phyloP scores from a whole-genome alignment of 1,139 yeast species.

The Yamadazyma dushanensis region DNA sequence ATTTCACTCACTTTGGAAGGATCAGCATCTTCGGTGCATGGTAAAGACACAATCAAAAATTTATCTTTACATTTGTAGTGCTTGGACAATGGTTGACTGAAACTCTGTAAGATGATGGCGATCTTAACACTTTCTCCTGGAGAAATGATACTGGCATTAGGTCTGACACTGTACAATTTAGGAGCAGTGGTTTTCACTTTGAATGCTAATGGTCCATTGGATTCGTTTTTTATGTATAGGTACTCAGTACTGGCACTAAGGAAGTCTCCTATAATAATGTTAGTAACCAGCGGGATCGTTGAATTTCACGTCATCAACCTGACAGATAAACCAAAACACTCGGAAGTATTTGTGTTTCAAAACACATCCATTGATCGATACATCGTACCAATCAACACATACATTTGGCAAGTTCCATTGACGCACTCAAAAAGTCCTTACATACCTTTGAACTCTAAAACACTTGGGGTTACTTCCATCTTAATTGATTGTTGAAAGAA shows the following conservation, averaged over 20 bases:
- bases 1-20: slow-evolving; percentile 59
- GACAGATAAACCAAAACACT: neutral
- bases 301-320: slow-evolving; percentile 2
- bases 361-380: neutral
- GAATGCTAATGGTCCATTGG: slow-evolving; percentile 70
- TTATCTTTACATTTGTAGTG: slow-evolving; percentile 87
- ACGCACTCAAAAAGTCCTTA: slow-evolving; percentile 19
- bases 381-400: too few relatives aligned
- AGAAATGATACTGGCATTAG: slow-evolving; percentile 78
- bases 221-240: slow-evolving; percentile 66
- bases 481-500: slow-evolving; percentile 3
- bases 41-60: slow-evolving; percentile 84
- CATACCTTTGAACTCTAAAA: slow-evolving; percentile 76
- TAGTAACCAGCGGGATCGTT: too few relatives aligned
- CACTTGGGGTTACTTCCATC: slow-evolving; percentile 64
- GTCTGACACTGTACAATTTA: slow-evolving; percentile 91
- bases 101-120: slow-evolving; percentile 82
- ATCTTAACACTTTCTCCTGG: slow-evolving; percentile 77
- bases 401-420: too few relatives aligned
- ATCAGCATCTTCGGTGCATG: slow-evolving; percentile 63
- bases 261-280: slow-evolving; percentile 53
- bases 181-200: slow-evolving; percentile 99
- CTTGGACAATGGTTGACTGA: slow-evolving; percentile 69
- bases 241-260: slow-evolving; percentile 70
- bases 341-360: neutral